These are phyloP conservation scores for Neospora caninum DNA, from an alignment of 169 alveolate species.

Conservation along the genomic window DNA sequence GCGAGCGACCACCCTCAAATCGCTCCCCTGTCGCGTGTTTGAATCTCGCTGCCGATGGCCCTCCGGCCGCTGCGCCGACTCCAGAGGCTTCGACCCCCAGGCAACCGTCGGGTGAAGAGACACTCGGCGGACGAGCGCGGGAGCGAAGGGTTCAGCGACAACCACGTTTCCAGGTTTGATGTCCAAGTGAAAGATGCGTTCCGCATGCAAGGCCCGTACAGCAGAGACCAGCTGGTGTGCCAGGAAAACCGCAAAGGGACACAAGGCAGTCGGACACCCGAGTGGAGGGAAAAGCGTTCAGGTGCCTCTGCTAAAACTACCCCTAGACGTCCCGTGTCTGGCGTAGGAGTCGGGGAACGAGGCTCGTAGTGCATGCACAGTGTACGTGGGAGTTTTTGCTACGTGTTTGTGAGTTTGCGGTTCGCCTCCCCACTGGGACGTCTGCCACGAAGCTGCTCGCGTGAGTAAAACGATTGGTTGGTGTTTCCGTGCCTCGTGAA, in stretches of 20 bases:
- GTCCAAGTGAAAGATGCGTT: conserved; percentile 14
- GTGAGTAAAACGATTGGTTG: too few species aligned
- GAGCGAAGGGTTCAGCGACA: neutral
- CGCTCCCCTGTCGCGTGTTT: neutral
- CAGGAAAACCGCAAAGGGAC: neutral
- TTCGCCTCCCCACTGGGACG: too few species aligned
- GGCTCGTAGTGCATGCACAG: too few species aligned
- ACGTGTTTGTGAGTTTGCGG: too few species aligned
- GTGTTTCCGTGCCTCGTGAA: too few species aligned
- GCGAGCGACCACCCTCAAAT: neutral
- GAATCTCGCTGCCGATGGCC: neutral
- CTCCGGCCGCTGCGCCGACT: neutral
- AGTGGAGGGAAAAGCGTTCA: too few species aligned
- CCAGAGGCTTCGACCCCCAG: neutral
- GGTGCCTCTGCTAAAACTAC: too few species aligned
- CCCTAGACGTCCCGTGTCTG: too few species aligned
- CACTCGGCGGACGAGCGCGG: neutral
- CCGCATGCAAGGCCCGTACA: neutral
- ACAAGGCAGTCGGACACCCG: neutral
- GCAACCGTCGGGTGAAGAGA: neutral
- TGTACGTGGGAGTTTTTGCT: too few species aligned
- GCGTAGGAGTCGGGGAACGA: too few species aligned
- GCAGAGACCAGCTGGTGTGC: neutral
- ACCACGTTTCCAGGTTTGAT: conserved; percentile 24
- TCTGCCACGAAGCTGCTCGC: too few species aligned